Base-by-base conservation (phyloP, 1,284 basidiomycete species). In the Golubevia sp. region DNA sequence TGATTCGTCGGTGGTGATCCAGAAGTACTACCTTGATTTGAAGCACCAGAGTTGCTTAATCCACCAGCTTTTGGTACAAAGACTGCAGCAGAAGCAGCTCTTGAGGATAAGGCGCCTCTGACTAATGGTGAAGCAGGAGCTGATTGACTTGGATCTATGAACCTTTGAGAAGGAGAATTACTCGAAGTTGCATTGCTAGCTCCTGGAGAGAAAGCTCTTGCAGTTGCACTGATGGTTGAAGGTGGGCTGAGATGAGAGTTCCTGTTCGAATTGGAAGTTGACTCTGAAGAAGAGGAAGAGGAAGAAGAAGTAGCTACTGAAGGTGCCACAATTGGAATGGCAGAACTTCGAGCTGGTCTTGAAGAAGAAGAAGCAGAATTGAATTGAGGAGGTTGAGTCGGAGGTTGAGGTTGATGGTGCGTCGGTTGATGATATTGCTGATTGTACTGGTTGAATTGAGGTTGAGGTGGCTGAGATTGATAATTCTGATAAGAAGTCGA, bases 21-120 rank as follows among this genome's bases (percentile, higher is more conserved):
- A 25, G 51, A 53, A 30, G 51, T n/a, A 30, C 13, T 13, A n/a
- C n/a, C n/a, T 13, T 11, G 11, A n/a, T 30, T 53, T 15, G 13
- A 15, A 25, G 13, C 24, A 15, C 13, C 51, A 30, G 24, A 25
- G 24, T 63, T 66, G 25, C 66, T 64, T 13, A 71, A 68, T 51
- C 66, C 52, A 2, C 66, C 64, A 26, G 64, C 59, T 62, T 78
- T 78, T 44, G 76, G 76, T 5, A 78, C 74, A 51, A 78, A 78
- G 21, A 77, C 76, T 26, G 74, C 70, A 8, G 74, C 74, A 26
- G 68, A 68, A 3, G 74, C 76, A 15, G 74, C 71, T 24, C 72
- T 66, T 26, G 68, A 72, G 54, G 71, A 71, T 48, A 78, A 69
- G 1, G 66, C 70, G 18, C 64, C 69, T 53, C 68, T 71, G 55